Conservation (phyloP, 2,329 filamentous ascomycete genomes). For the Ceratocystis huliohia region DNA sequence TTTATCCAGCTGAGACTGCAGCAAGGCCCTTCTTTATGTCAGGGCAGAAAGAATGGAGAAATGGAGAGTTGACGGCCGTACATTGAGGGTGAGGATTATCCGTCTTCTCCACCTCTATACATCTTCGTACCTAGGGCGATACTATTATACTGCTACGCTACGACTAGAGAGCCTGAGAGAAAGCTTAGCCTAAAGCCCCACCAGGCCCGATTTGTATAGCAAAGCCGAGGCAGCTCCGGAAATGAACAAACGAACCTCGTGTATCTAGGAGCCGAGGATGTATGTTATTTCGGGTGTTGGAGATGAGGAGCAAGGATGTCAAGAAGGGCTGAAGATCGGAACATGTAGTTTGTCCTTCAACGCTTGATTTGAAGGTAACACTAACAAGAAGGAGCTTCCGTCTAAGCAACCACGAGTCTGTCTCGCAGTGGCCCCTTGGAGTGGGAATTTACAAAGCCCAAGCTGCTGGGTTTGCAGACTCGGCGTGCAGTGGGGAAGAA, state of each 20-base stretch:
- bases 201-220: neutral
- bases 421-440: too few relatives aligned
- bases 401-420: too few relatives aligned
- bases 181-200: neutral
- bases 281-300: neutral
- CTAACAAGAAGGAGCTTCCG: too few relatives aligned
- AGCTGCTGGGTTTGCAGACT: too few relatives aligned
- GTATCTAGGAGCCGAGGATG: neutral
- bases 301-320: neutral
- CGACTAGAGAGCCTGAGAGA: neutral
- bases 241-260: neutral
- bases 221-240: constrained; percentile 1
- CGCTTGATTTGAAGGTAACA: too few relatives aligned
- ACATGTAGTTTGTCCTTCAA: too few relatives aligned
- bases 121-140: neutral
- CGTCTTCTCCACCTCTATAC: neutral
- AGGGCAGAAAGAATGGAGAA: neutral
- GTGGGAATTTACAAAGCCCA: too few relatives aligned
- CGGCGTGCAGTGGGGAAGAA: too few relatives aligned
- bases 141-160: neutral
- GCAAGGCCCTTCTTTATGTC: neutral
- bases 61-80: neutral
- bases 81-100: neutral
- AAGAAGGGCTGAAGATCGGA: neutral
- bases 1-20: too few relatives aligned